Evolutionary conservation across 768 basidiomycete species (phyloP), one percentile per base, ranked within the genome.

Genomic region (Flagelloscypha sp.): DNA sequence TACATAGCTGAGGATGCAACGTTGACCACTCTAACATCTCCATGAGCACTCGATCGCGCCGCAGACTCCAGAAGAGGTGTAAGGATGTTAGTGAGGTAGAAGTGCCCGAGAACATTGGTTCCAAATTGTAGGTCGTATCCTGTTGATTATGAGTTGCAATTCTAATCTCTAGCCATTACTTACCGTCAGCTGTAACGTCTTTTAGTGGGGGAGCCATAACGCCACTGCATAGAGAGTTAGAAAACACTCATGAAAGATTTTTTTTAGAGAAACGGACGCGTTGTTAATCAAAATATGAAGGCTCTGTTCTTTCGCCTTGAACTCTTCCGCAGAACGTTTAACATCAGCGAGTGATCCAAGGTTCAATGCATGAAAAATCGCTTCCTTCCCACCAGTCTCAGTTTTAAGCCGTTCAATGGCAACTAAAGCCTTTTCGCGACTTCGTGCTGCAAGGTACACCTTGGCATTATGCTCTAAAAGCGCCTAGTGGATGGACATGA

Each of bases 91-190:
- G 65, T 66, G 28, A 72, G 56, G 48, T 58, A 66, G 44, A 59
- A 66, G 40, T 69, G 70, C 0, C 68, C 72, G 10, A 73, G 60
- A 4, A 66, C 68, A 36, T 76, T 76, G 4, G 66, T 70, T 6
- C 74, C 73, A 31, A 74, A 71, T 44, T 71, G 68, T 6, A 70
- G 54, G 45, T 79, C 76, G 44, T 75, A 75, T 29, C 39, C 48
- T 28, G 37, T 27, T 5, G 16, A 28, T 3, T 5, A 9, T 15
- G 3, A 17, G n/a, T 3, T 21, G 3, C 8, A 3, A 16, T 1
- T n/a, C n/a, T 6, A 40, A 2, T 20, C 2, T 20, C 4, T 16
- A 8, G 43, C 9, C 44, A 22, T 27, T 44, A 41, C 13, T 44
- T 43, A 11, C 74, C 73, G 30, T 76, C 61, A 2, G 48, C 48